Evolutionary conservation across 1,284 basidiomycete genomes (phyloP).

Genomic region (Stygiomarasmius scandens): DNA sequence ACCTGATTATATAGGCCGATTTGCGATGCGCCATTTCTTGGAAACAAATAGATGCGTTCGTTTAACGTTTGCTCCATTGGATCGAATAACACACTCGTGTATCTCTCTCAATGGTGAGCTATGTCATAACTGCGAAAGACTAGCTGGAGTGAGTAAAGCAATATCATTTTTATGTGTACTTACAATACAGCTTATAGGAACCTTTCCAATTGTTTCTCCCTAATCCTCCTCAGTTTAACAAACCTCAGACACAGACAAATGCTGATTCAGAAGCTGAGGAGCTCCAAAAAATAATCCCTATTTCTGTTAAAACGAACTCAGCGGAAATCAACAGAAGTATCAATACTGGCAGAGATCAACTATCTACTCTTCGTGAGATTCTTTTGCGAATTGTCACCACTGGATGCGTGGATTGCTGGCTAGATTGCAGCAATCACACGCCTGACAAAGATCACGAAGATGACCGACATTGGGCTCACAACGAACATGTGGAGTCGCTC

Average conservation of each 20-base stretch:
- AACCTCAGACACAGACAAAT: not conserved
- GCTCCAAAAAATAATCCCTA: not conserved
- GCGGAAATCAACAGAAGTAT: not conserved
- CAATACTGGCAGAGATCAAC: not conserved
- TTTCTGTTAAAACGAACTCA: not conserved
- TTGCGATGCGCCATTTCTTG: conserved; percentile 2
- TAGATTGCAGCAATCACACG: not conserved
- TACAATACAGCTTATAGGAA: not conserved
- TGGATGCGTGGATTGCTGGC: conserved; percentile 7
- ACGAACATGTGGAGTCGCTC: not conserved
- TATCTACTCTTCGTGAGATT: not conserved
- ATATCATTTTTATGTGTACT: not conserved
- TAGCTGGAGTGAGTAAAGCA: not conserved
- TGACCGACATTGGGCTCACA: not conserved
- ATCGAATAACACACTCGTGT: conserved; percentile 7
- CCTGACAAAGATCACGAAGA: no score
- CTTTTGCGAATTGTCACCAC: not conserved
- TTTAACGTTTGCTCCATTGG: conserved; percentile 5
- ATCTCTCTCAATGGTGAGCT: conserved; percentile 6
- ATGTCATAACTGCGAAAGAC: conserved; percentile 9
- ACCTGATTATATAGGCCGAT: conserved; percentile 5
- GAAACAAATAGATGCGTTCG: not conserved
- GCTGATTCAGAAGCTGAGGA: not conserved
- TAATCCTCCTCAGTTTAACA: conserved; percentile 3
- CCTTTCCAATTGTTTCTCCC: not conserved